Conservation (phyloP, 2,329 filamentous ascomycete species). For the Xylariales sp. region DNA sequence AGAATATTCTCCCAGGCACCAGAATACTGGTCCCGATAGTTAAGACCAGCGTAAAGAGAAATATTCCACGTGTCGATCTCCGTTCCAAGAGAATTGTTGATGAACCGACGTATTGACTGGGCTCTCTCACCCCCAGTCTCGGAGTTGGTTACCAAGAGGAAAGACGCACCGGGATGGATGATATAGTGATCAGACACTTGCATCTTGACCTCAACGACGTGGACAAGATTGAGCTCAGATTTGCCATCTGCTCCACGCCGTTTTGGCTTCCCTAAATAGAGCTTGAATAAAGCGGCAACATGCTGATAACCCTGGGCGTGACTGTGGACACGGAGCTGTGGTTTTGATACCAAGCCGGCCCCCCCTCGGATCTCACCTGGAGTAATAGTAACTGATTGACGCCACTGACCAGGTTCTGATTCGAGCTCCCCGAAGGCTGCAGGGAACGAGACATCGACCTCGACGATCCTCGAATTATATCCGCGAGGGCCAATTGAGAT, state of each 20-base stretch:
- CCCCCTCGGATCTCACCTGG: conserved; percentile 10
- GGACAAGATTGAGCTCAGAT: conserved; percentile 26
- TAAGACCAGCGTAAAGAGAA: conserved; percentile 26
- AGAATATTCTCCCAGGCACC: conserved; percentile 11
- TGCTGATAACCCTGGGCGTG: conserved; percentile 28
- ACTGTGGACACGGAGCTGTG: conserved; percentile 26
- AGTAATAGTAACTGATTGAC: conserved; percentile 22
- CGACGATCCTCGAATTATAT: conserved; percentile 24
- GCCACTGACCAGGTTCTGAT: conserved; percentile 26
- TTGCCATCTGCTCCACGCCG: conserved; percentile 6
- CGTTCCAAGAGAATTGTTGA: conserved; percentile 29
- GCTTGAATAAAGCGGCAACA: conserved; percentile 25
- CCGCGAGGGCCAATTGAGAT: conserved; percentile 22
- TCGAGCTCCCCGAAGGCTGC: conserved; percentile 26
- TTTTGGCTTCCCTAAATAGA: conserved; percentile 25
- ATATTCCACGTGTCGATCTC: conserved; percentile 28
- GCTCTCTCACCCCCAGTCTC: conserved; percentile 23
- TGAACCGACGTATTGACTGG: conserved; percentile 22
- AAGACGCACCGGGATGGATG: conserved; percentile 20
- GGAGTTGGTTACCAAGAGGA: conserved; percentile 28
- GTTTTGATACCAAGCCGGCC: conserved; percentile 4
- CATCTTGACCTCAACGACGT: conserved; percentile 25
- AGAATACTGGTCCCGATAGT: conserved; percentile 16
- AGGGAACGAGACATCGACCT: conserved; percentile 27
- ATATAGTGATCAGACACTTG: conserved; percentile 28